Evolutionary conservation across 148 eudicot species (phyloP).

Genomic region (Rhododendron henanense): DNA sequence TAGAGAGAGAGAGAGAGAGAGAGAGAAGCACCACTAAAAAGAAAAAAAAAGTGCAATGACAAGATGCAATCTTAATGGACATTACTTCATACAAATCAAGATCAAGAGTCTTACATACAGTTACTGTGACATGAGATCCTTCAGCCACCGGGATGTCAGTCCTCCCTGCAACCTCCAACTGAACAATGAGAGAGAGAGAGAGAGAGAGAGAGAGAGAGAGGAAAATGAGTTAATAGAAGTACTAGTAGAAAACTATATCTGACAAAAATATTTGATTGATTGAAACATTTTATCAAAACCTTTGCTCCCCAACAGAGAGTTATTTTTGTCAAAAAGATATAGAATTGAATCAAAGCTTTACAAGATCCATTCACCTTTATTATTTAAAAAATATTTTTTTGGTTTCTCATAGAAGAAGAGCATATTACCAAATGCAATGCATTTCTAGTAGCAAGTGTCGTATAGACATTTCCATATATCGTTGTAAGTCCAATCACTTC

Average conservation of each 20-base stretch:
- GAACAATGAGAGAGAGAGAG: conserved; percentile 9
- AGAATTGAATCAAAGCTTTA: not conserved
- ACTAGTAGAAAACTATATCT: not conserved
- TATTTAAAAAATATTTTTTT: not conserved
- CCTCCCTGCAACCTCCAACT: conserved; percentile 92
- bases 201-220: too few relatives aligned
- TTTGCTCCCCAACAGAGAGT: not conserved
- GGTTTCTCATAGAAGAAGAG: not conserved
- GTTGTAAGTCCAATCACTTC: conserved; percentile 93
- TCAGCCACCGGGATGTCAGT: conserved; percentile 94
- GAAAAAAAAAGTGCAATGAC: not conserved
- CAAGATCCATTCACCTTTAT: not conserved
- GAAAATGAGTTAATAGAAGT: not conserved
- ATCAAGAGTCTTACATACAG: conserved; percentile 36
- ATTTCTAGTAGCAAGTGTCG: conserved; percentile 89
- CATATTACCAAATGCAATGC: conserved; percentile 86
- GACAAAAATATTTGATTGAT: not conserved
- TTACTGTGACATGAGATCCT: conserved; percentile 83
- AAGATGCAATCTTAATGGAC: not conserved
- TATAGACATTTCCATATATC: conserved; percentile 85
- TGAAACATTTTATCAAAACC: not conserved
- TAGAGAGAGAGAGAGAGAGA: not conserved
- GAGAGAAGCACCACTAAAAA: not conserved
- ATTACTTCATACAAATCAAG: conserved; percentile 3
- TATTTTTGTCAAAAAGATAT: not conserved